A percentile compares a stretch with the other conserved stretches of the same genome.
phyloP scores from a whole-genome alignment of 1,284 basidiomycete genomes.

The Pseudozyma pruni region DNA sequence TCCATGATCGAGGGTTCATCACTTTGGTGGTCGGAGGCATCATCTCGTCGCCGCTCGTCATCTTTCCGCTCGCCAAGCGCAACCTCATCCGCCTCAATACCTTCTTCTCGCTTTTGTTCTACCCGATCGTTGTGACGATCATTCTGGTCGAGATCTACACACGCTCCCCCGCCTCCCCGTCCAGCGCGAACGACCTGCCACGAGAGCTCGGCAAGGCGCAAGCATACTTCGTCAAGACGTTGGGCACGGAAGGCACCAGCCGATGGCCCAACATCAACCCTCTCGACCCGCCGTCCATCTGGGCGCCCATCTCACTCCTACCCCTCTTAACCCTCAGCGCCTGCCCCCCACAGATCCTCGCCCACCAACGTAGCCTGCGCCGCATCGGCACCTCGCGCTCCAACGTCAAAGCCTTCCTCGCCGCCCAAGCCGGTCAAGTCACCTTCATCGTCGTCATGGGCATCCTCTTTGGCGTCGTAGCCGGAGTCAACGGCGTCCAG shows the following conservation, averaged over 20 bases:
- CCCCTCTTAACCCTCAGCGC: slow-evolving; percentile 62
- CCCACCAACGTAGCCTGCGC: slow-evolving; percentile 61
- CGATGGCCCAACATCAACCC: slow-evolving; percentile 45
- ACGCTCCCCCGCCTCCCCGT: slow-evolving; percentile 3
- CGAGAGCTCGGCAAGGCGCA: not conserved
- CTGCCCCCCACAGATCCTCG: slow-evolving; percentile 64
- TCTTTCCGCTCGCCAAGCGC: slow-evolving; percentile 64
- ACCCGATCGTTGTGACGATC: slow-evolving; percentile 55
- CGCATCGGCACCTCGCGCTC: slow-evolving; percentile 57
- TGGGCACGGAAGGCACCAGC: not conserved
- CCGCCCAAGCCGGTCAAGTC: slow-evolving; percentile 60
- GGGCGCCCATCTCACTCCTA: slow-evolving; percentile 65
- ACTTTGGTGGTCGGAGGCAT: slow-evolving; percentile 60
- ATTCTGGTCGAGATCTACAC: slow-evolving; percentile 52
- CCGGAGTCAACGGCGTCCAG: slow-evolving; percentile 54
- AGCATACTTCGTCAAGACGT: too few relatives aligned
- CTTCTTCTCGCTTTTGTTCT: slow-evolving; percentile 49
- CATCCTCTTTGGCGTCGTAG: slow-evolving; percentile 53
- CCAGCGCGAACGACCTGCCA: not conserved
- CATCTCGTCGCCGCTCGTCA: slow-evolving; percentile 59
- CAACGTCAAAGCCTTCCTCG: slow-evolving; percentile 62
- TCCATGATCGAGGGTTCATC: slow-evolving; percentile 62
- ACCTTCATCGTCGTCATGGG: slow-evolving; percentile 47
- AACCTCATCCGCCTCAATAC: slow-evolving; percentile 64
- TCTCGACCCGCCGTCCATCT: slow-evolving; percentile 51